phyloP scores from a whole-genome alignment of 78 protist species.

The Tieghemostelium lacteum region DNA sequence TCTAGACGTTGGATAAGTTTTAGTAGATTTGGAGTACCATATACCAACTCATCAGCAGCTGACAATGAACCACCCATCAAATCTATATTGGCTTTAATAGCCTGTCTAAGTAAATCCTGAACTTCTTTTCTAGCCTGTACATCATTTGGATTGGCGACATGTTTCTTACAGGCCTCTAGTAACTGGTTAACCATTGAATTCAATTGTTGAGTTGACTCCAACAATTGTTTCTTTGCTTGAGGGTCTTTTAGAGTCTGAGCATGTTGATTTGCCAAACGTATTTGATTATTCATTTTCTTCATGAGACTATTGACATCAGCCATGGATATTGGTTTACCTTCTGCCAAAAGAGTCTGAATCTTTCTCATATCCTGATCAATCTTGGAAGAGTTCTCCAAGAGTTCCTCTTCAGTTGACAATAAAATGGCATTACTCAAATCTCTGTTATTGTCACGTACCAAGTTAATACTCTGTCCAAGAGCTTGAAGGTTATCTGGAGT shows the following conservation, averaged over 20 bases:
- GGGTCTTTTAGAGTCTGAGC: slow-evolving; percentile 47
- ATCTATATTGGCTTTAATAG: slow-evolving; percentile 29
- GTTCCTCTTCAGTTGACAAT: slow-evolving; percentile 51
- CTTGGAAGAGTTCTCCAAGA: slow-evolving; percentile 62
- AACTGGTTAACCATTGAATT: slow-evolving; percentile 16
- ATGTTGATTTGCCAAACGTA: slow-evolving; percentile 65
- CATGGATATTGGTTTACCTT: slow-evolving; percentile 38
- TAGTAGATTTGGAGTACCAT: slow-evolving; percentile 57
- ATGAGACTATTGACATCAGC: slow-evolving; percentile 30
- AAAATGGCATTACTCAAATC: slow-evolving; percentile 57
- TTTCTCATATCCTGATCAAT: slow-evolving; percentile 67
- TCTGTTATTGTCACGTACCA: slow-evolving; percentile 31
- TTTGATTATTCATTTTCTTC: slow-evolving; percentile 54
- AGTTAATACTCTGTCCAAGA: slow-evolving; percentile 14
- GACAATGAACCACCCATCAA: slow-evolving; percentile 26
- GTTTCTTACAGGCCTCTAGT: slow-evolving; percentile 55
- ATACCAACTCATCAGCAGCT: slow-evolving; percentile 70
- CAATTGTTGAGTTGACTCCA: slow-evolving; percentile 35
- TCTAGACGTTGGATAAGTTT: slow-evolving; percentile 49
- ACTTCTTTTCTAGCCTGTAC: slow-evolving; percentile 4
- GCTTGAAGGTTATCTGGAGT: slow-evolving; percentile 7
- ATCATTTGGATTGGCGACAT: slow-evolving; percentile 6
- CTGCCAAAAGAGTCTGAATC: slow-evolving; percentile 16
- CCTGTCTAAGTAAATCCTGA: not conserved
- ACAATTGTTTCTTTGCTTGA: slow-evolving; percentile 16